Conservation (phyloP, 441 rosid genomes). For the Populus hybrid region DNA sequence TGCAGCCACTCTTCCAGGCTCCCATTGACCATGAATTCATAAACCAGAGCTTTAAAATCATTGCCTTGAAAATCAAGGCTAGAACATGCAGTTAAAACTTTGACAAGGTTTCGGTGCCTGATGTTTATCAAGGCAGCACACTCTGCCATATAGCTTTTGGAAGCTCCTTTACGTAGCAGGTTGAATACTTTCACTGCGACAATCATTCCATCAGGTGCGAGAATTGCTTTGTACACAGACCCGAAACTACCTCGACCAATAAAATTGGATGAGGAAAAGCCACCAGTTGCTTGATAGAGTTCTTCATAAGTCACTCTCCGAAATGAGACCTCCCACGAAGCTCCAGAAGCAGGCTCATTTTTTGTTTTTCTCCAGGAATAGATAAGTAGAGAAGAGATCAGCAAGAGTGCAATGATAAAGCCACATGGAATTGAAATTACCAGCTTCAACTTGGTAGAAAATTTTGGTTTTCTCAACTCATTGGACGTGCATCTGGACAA, state of each 20-base stretch:
- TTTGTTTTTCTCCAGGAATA: neutral
- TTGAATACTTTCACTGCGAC: constrained; percentile 23
- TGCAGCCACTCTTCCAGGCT: constrained; percentile 11
- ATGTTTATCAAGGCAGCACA: constrained; percentile 9
- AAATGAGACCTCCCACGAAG: neutral
- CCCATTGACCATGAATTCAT: constrained; percentile 10
- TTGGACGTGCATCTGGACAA: neutral
- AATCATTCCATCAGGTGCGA: neutral
- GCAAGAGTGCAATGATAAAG: neutral
- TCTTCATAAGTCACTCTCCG: constrained; percentile 24
- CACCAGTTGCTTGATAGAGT: constrained; percentile 9
- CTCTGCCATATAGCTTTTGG: constrained; percentile 14
- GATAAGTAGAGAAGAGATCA: neutral
- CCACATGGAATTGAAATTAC: neutral
- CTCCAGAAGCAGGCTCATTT: neutral
- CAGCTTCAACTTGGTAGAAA: neutral
- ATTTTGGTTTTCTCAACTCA: neutral
- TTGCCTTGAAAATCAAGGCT: neutral
- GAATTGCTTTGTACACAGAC: constrained; percentile 7
- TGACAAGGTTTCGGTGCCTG: constrained; percentile 4
- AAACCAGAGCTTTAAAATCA: constrained; percentile 6
- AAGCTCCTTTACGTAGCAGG: constrained; percentile 2
- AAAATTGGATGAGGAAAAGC: constrained; percentile 12
- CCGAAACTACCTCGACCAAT: constrained; percentile 18
- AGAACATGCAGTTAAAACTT: neutral